A percentile compares a stretch with the other conserved stretches of the same genome.
Conservation (phyloP, 345 rosid genomes). For the Jatropha curcas region DNA sequence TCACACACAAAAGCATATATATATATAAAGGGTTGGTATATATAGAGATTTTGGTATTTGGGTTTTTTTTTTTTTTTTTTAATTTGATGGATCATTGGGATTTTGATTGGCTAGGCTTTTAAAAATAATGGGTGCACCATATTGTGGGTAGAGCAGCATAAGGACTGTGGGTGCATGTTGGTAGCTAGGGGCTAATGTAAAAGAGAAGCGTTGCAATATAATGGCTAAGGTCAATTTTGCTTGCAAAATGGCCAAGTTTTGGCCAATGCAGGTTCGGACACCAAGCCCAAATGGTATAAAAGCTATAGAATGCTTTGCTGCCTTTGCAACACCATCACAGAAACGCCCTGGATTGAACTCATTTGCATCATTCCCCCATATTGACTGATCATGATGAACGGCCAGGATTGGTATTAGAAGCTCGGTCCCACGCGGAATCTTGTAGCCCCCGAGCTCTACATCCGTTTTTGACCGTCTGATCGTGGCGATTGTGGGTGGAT, state of each 20-base stretch:
- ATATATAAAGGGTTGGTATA: neutral
- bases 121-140: constrained; percentile 65
- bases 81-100: constrained; percentile 11
- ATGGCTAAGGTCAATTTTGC: constrained; percentile 48
- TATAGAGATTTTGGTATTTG: too few relatives aligned
- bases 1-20: constrained; percentile 13
- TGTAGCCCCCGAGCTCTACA: constrained; percentile 50
- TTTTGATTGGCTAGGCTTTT: constrained; percentile 28
- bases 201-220: constrained; percentile 39
- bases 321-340: constrained; percentile 58
- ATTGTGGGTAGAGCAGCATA: constrained; percentile 49
- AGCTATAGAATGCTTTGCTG: constrained; percentile 52
- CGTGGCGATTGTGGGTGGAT: constrained; percentile 49
- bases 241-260: constrained; percentile 59
- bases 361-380: constrained; percentile 65
- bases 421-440: constrained; percentile 51
- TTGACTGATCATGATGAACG: constrained; percentile 51
- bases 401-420: constrained; percentile 41
- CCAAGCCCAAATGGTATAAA: constrained; percentile 64
- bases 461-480: constrained; percentile 43
- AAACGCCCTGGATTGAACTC: constrained; percentile 73
- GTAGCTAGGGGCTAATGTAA: constrained; percentile 47
- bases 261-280: constrained; percentile 70
- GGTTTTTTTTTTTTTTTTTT: neutral
- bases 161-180: constrained; percentile 54